phyloP scores from a whole-genome alignment of 495 filamentous ascomycete species.

The Tuber calosporum region DNA sequence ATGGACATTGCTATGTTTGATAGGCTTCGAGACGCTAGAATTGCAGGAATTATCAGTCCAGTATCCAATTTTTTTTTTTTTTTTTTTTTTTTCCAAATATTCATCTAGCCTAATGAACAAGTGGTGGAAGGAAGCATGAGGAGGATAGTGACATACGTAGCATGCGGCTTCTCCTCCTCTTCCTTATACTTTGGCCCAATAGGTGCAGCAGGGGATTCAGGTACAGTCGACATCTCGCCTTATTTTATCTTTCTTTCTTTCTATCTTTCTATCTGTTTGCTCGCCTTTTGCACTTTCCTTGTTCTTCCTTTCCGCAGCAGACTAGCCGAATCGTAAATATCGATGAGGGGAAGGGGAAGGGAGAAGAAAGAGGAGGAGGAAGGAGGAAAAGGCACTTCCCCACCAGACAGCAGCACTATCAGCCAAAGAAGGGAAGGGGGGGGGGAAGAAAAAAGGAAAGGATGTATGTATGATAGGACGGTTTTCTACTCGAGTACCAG shows the following conservation, averaged over 20 bases:
- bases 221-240: slow-evolving; percentile 24
- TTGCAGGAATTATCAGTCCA: background rate
- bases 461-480: too few relatives aligned
- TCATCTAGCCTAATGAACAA: background rate
- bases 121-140: background rate
- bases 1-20: slow-evolving; percentile 80
- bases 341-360: background rate
- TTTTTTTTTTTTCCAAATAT: background rate
- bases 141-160: slow-evolving; percentile 46
- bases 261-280: slow-evolving; percentile 13
- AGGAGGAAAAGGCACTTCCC: background rate
- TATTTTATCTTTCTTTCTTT: slow-evolving; percentile 17
- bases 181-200: slow-evolving; percentile 62
- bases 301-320: slow-evolving; percentile 16
- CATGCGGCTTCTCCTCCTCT: slow-evolving; percentile 59
- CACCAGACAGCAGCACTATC: background rate
- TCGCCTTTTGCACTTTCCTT: slow-evolving; percentile 3
- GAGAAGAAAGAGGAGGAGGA: slow-evolving; percentile 20
- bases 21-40: slow-evolving; percentile 71
- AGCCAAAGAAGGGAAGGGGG: background rate
- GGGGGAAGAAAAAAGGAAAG: too few relatives aligned
- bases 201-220: slow-evolving; percentile 36
- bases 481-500: too few relatives aligned
- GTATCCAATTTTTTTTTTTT: too few relatives aligned
- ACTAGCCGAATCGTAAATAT: slow-evolving; percentile 9